A percentile compares a stretch with the other conserved stretches of the same genome.
Evolutionary conservation across 164 flowering plant species (phyloP).

Genomic region (Vitis labrusca): DNA sequence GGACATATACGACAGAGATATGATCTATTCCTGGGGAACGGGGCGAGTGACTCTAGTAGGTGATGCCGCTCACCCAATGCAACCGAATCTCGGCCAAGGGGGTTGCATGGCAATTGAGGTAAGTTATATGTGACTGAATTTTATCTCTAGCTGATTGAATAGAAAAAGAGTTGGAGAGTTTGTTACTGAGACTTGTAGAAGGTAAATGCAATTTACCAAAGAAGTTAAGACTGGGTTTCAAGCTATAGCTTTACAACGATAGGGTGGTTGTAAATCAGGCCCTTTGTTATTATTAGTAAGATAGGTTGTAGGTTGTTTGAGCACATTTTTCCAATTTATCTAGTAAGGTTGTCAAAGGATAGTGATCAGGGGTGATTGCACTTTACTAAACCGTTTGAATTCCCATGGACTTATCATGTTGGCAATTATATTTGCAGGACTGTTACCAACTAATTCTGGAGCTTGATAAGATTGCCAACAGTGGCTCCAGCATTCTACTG

Average conservation of each 20-base stretch:
- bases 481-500: neutral
- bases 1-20: conserved; percentile 33
- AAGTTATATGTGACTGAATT: neutral
- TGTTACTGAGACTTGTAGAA: neutral
- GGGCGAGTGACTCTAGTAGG: conserved; percentile 38
- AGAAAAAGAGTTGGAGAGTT: neutral
- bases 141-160: neutral
- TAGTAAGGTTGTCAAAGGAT: too few species aligned
- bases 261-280: neutral
- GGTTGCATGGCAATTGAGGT: conserved; percentile 53
- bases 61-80: conserved; percentile 42
- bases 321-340: too few species aligned
- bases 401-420: neutral
- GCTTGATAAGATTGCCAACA: conserved; percentile 23
- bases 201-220: neutral
- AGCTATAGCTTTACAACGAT: too few species aligned
- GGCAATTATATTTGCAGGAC: conserved; percentile 21
- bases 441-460: conserved; percentile 33
- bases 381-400: neutral
- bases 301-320: too few species aligned
- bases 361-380: too few species aligned
- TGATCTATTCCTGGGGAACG: conserved; percentile 25
- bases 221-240: too few species aligned
- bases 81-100: conserved; percentile 47
- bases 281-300: too few species aligned